These are phyloP conservation scores for Mortierella hygrophila DNA, from an alignment of 192 early-diverging fungal species.

Conservation along the genomic window DNA sequence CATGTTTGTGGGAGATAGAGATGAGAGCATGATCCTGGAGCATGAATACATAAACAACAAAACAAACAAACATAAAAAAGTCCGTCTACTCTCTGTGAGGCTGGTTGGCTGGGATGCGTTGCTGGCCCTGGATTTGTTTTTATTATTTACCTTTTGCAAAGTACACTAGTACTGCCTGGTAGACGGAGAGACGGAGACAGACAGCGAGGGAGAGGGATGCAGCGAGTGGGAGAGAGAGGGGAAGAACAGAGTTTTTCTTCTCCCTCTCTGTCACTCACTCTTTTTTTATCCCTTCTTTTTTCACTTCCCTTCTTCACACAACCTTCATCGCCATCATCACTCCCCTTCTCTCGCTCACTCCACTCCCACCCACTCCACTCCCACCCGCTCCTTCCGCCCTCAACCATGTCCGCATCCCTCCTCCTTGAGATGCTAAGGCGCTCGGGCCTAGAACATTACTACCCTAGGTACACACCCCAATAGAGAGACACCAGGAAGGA, in stretches of 20 bases:
- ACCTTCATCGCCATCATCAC: constrained; percentile 1
- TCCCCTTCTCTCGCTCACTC: neutral
- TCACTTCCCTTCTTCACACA: neutral
- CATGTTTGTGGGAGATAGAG: constrained; percentile 2
- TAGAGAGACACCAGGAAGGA: neutral
- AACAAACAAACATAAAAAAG: constrained; percentile 8
- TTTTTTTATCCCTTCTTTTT: neutral
- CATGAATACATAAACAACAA: neutral
- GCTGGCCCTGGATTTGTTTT: neutral
- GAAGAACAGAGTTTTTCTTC: neutral
- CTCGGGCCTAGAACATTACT: constrained; percentile 75
- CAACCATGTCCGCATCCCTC: constrained; percentile 60
- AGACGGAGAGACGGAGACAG: neutral
- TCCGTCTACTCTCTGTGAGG: neutral
- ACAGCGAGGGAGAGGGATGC: neutral
- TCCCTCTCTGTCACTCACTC: neutral
- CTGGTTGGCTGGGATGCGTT: neutral
- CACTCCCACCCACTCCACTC: neutral
- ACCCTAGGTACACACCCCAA: constrained; percentile 59
- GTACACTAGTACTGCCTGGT: neutral
- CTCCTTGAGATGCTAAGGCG: constrained; percentile 74
- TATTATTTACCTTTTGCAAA: constrained; percentile 4
- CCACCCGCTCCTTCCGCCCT: neutral
- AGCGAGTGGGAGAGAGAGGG: no score
- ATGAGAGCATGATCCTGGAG: constrained; percentile 2